Base-by-base conservation (phyloP, 2,329 filamentous ascomycete species). In the Penicillium sumatraense region DNA sequence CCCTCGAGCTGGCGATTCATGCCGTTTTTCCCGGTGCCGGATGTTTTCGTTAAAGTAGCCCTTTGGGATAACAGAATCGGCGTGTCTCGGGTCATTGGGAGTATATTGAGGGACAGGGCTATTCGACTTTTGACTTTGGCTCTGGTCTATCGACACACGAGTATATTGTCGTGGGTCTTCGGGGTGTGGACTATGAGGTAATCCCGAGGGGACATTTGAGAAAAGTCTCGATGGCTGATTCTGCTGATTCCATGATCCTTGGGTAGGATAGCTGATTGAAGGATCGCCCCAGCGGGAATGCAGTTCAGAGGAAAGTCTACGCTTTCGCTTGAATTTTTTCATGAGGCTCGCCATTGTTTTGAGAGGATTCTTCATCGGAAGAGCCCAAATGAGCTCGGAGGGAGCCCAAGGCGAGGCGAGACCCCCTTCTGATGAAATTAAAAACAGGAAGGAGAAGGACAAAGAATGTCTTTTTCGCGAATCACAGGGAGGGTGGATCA, bases 191-290 rank as follows among this genome's bases (percentile, higher is more conserved):
- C 31, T 46, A 8, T 48, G 56, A 23, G 50, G n/a, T 11, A 50
- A 23, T 7, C 16, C 48, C 38, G 47, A 31, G 18, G 58, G 33
- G 23, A 54, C 23, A 51, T 61, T 60, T 42, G 56, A 23, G 6
- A 51, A 58, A 33, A 59, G 57, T 26, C 45, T 54, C 13, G 69
- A 56, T 8, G 60, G 51, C 40, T 72, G 69, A 44, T 70, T 69
- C 64, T 69, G 72, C 58, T 75, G 69, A 49, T 69, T 77, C 75
- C 75, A 77, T n/a, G 74, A 76, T 21, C 75, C 74, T 35, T 70
- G 63, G 35, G 66, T 75, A 20, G 75, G 75, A 61, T 71, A 71
- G 21, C 70, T 73, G 58, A 77, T 77, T 14, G 71, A 61, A 33
- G 67, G 61, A 60, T 77, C 75, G 3, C 75, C 75, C 70, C 73